Evolutionary conservation across 768 basidiomycete genomes (phyloP), one percentile per base, ranked within the genome.

Genomic region (Xerocomus brunneocitrinus): DNA sequence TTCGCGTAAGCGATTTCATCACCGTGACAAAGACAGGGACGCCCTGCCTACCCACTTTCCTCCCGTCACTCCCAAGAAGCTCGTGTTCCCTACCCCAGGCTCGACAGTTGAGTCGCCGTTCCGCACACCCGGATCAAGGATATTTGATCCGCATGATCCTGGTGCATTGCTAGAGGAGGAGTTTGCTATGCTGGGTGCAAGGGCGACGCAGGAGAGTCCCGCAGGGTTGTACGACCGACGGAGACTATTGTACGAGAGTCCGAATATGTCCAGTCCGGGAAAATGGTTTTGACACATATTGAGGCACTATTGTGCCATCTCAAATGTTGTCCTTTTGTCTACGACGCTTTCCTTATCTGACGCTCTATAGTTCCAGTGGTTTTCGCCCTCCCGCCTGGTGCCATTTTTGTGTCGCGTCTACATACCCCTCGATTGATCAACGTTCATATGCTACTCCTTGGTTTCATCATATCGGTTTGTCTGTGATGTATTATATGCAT

Each of bases 71-170:
- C 80, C 79, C 19, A 76, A 71, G 62, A 73, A 74, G 27, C 65
- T 74, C 14, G 62, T 71, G 48, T 74, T 73, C 54, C 68, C 65
- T 25, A 58, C 64, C 14, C 62, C 65, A 4, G 56, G 58, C 34
- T 61, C 65, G 5, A 36, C 61, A 22, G 44, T 46, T n/a, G 74
- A 75, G 55, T 76, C 74, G 9, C 75, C 76, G 1, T 79, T 78
- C 66, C 75, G 77, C 19, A 78, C 80, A 12, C 83, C 81, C 4
- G 74, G 74, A 12, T 55, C 71, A 5, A 55, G 71, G 27, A 74
- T 87, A 31, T 82, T 81, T 57, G 88, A 89, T 64, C 87, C 87
- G 30, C 83, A 87, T 57, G 85, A 89, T 67, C 85, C 87, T 4
- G 73, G 79, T 31, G 72, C 78, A 31, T 61, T 89, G 40, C 71